Evolutionary conservation across 83 land plant species (phyloP), one percentile per base, ranked within the genome.

Genomic region (Larix sibirica): DNA sequence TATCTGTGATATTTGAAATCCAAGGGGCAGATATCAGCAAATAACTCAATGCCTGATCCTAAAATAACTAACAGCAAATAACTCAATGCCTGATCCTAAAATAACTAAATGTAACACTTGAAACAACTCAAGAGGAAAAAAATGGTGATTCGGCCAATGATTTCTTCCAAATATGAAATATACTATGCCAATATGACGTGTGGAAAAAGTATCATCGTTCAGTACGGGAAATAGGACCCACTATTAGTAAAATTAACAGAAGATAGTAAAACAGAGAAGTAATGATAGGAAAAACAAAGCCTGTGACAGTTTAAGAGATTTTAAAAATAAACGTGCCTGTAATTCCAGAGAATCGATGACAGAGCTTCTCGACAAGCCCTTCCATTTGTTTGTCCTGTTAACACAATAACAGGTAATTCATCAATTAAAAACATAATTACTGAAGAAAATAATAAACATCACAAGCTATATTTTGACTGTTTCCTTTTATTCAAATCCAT

Each of bases 381-480:
- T 98, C 99, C 95, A 95, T 96, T 89, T 98, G 99, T 80, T 90
- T 96, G 76, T 96, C 99, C 99, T 96, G 83, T 58, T 18, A 24
- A 84, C 24, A 85, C 24, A 68, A 67, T 42, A 1, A 44, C 82
- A 38, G 18, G 44, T 36, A 81, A 38, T 16, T 36, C 38, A 14
- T 80, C 47, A 1, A 24, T 33, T 24, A 40, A 79, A 40, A 24
- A 77, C 8, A 10, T 16, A 17, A 10, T 70, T 79, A 10, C 13
- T 31, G 14, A 69, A 20, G 1, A 69, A 33, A 69, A 36, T 24
- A 6, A 24, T n/a, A 17, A 10, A 1, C 42, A 36, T 69, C 74
- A 69, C 74, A 18, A 69, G 20, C 74, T 36, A 66, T 13, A 14
- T 69, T 64, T 23, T 64, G 2, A n/a, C 44, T 23, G 3, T 18